phyloP scores from a whole-genome alignment of 352 stramenopile species.

The Phytophthora citrophthora region DNA sequence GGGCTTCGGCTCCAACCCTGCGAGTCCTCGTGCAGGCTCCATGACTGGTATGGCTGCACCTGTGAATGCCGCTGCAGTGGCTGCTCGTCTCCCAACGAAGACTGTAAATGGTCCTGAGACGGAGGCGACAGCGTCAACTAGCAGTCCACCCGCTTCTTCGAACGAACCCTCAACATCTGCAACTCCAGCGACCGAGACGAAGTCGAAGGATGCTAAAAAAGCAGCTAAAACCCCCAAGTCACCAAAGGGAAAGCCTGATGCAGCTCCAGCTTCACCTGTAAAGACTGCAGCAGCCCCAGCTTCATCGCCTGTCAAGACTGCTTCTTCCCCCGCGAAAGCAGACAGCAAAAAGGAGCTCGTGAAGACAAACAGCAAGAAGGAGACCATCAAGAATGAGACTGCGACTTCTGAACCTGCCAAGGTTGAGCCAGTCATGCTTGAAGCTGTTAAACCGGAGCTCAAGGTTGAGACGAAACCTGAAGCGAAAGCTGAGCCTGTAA shows the following conservation, averaged over 20 bases:
- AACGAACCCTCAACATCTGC: constrained; percentile 2
- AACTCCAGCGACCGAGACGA: constrained; percentile 2
- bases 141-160: constrained; percentile 1
- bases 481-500: constrained; percentile 1
- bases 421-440: constrained; percentile 3
- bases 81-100: constrained; percentile 20
- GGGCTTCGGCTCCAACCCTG: constrained; percentile 31
- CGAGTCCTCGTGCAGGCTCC: constrained; percentile 32
- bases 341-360: no score
- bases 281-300: constrained; percentile 10
- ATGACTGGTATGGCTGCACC: constrained; percentile 4
- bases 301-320: constrained; percentile 16
- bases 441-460: not conserved
- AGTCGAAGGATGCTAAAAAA: constrained; percentile 9
- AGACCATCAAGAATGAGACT: not conserved
- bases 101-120: constrained; percentile 4
- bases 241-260: no score
- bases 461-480: not conserved
- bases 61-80: constrained; percentile 25
- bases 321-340: not conserved
- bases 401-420: constrained; percentile 8
- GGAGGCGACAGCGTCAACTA: constrained; percentile 8
- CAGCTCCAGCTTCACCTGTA: constrained; percentile 2
- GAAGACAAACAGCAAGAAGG: no score
- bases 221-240: not conserved